Percentiles rank a stretch among this genome's conserved stretches.
These are phyloP conservation scores for Epichloe baconii DNA, from an alignment of 2,329 filamentous ascomycete genomes.

Conservation along the genomic window DNA sequence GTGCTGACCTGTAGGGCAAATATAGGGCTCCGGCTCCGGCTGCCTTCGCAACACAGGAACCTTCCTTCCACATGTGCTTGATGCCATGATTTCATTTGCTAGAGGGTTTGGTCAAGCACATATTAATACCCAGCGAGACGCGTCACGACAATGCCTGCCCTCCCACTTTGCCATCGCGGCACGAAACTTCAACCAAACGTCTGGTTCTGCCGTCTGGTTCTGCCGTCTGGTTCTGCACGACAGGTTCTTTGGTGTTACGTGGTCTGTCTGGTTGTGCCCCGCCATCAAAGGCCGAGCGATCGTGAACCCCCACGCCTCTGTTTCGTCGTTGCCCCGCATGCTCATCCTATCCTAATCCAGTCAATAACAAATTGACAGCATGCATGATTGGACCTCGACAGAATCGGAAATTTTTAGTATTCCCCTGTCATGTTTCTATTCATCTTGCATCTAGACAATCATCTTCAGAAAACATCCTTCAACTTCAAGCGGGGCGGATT, in stretches of 20 bases:
- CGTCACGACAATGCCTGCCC: no score
- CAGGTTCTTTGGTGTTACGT: not conserved
- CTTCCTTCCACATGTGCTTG: slow-evolving; percentile 1
- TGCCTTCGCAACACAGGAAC: not conserved
- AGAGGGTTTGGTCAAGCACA: not conserved
- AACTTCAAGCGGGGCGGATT: no score
- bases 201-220: no score
- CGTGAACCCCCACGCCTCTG: not conserved
- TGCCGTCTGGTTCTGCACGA: not conserved
- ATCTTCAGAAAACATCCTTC: no score
- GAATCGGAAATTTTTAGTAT: not conserved
- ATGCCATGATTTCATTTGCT: not conserved
- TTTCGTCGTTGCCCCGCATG: not conserved
- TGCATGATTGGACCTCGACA: not conserved
- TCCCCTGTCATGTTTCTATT: not conserved
- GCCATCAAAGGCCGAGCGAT: not conserved
- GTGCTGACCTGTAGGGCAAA: slow-evolving; percentile 14
- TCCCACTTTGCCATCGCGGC: not conserved
- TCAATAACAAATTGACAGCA: not conserved
- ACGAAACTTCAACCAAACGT: not conserved
- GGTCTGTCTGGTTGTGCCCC: not conserved
- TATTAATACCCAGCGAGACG: no score
- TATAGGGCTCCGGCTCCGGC: slow-evolving; percentile 10
- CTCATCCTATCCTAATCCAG: not conserved
- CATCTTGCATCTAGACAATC: not conserved